Evolutionary conservation across 2,329 filamentous ascomycete species (phyloP).

Genomic region (Tolypocladium amazonense): DNA sequence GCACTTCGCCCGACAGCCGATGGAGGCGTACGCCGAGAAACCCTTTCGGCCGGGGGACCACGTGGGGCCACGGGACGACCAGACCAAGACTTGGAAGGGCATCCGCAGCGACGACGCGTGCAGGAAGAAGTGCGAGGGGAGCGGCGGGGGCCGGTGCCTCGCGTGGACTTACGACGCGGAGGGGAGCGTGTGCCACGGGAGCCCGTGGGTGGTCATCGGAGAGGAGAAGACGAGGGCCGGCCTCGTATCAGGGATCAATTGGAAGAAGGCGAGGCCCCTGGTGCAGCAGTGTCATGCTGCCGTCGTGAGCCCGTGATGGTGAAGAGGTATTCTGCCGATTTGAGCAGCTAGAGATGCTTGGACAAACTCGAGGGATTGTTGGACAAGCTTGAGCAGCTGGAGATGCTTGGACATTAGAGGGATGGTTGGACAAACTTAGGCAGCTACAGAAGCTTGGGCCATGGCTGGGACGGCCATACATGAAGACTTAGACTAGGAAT

Average conservation of each 20-base stretch:
- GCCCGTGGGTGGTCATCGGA: conserved; percentile 40
- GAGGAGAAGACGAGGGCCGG: conserved; percentile 11
- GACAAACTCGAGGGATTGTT: too few species aligned
- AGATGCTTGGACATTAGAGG: too few species aligned
- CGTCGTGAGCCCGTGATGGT: background rate
- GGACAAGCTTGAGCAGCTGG: too few species aligned
- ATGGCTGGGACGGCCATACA: too few species aligned
- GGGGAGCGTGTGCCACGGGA: conserved; percentile 29
- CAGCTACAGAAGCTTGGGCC: too few species aligned
- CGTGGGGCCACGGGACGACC: conserved; percentile 38
- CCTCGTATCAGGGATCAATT: conserved; percentile 22
- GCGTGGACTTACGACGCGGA: conserved; percentile 39
- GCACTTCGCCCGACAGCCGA: conserved; percentile 31
- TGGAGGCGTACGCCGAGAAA: conserved; percentile 24
- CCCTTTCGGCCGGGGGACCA: conserved; percentile 29
- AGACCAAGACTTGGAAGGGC: conserved; percentile 23
- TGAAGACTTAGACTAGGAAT: too few species aligned
- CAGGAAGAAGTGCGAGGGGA: conserved; percentile 26
- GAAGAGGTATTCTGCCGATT: background rate
- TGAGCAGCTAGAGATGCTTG: background rate
- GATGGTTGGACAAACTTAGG: too few species aligned
- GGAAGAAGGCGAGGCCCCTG: conserved; percentile 15
- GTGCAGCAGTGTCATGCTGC: conserved; percentile 10
- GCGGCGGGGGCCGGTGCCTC: conserved; percentile 29
- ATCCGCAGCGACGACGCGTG: conserved; percentile 31